Evolutionary conservation across 2,329 filamentous ascomycete genomes (phyloP).

Genomic region (Alternaria hordeiaustralica): DNA sequence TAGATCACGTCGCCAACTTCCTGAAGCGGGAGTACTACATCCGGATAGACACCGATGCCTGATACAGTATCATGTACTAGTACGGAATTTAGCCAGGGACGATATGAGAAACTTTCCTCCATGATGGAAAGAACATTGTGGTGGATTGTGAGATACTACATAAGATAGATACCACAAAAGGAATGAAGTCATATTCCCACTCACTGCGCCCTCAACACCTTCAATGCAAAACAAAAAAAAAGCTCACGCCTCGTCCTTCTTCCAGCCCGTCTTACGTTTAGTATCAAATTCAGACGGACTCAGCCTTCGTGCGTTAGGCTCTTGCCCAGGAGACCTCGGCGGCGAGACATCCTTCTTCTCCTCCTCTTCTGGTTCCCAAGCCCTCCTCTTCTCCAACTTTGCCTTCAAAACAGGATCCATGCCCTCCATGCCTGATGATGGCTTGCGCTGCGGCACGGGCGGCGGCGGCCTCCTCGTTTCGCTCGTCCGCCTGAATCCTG

Average conservation of each 20-base stretch:
- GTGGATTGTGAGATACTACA: neutral
- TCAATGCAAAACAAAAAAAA: neutral
- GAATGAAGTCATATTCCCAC: neutral
- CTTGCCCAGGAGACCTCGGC: conserved; percentile 11
- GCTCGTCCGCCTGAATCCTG: conserved; percentile 1
- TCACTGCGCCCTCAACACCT: neutral
- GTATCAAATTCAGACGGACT: conserved; percentile 9
- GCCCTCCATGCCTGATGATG: neutral
- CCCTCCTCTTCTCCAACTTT: conserved; percentile 14
- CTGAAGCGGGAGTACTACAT: conserved; percentile 35
- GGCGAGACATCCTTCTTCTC: conserved; percentile 9
- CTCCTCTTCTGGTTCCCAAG: conserved; percentile 13
- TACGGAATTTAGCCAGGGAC: neutral
- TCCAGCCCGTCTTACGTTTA: conserved; percentile 18
- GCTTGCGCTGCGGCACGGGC: conserved; percentile 4
- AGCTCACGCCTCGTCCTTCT: conserved; percentile 7
- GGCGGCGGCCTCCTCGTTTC: conserved; percentile 1
- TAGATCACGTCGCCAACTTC: conserved; percentile 22
- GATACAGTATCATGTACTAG: neutral
- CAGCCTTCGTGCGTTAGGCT: conserved; percentile 4
- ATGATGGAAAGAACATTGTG: neutral
- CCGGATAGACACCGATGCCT: neutral
- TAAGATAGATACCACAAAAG: neutral
- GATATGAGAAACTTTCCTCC: neutral
- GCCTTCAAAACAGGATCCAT: conserved; percentile 14